Conservation (phyloP, 2,329 filamentous ascomycete genomes). For the Hymenoscyphus linearis region DNA sequence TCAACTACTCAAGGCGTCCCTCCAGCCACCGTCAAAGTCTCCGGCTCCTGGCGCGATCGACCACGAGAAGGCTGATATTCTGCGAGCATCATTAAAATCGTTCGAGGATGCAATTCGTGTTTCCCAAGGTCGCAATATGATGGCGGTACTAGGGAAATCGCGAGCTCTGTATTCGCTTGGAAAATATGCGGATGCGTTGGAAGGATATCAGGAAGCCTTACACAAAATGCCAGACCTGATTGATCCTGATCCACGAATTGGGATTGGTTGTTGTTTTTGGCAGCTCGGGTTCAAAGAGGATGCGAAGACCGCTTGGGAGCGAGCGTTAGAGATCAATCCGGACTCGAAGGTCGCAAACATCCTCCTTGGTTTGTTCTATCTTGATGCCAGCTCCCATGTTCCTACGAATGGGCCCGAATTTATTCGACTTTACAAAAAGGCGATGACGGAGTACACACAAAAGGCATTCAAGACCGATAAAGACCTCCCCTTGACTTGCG, state of each 20-base stretch:
- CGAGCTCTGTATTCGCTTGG: slow-evolving; percentile 81
- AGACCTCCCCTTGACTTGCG: slow-evolving; percentile 81
- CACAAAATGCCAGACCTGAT: slow-evolving; percentile 79
- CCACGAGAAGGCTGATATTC: slow-evolving; percentile 68
- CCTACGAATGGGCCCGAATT: slow-evolving; percentile 82
- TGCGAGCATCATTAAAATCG: slow-evolving; percentile 82
- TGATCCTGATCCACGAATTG: slow-evolving; percentile 92
- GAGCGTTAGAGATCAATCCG: slow-evolving; percentile 72
- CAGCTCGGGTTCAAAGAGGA: slow-evolving; percentile 92
- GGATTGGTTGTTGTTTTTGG: slow-evolving; percentile 96
- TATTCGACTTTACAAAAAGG: slow-evolving; percentile 78
- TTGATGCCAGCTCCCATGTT: slow-evolving; percentile 79
- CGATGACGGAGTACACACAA: slow-evolving; percentile 91
- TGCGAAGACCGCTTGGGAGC: slow-evolving; percentile 84
- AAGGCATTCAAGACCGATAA: slow-evolving; percentile 93
- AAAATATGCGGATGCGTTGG: slow-evolving; percentile 77
- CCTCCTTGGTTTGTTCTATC: slow-evolving; percentile 81
- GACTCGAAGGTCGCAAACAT: slow-evolving; percentile 88
- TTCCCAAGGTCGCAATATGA: slow-evolving; percentile 81
- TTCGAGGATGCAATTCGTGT: slow-evolving; percentile 90
- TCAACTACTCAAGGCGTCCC: slow-evolving; percentile 78
- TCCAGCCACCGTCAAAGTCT: slow-evolving; percentile 69
- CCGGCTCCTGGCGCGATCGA: slow-evolving; percentile 58
- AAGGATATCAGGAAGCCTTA: slow-evolving; percentile 81
- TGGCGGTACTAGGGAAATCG: slow-evolving; percentile 86